A percentile compares a stretch with the other conserved stretches of the same genome.
These are phyloP conservation scores for Sungouiozyma ichnusensis DNA, from an alignment of 805 yeast genomes.

Conservation along the genomic window DNA sequence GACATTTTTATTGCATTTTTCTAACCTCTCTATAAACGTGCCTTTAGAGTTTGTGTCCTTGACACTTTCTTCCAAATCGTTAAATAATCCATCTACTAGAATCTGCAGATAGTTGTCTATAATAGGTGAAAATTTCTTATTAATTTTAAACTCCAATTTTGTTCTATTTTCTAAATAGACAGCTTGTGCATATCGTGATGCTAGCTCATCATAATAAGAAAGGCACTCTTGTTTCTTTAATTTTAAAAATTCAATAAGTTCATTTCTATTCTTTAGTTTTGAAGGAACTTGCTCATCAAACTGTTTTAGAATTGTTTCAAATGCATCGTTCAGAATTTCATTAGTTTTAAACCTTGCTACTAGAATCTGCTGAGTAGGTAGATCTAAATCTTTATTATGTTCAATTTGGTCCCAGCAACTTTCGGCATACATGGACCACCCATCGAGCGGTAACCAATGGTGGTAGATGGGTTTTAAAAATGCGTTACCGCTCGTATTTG, in stretches of 20 bases:
- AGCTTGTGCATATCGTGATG: conserved; percentile 58
- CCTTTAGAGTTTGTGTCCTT: conserved; percentile 20
- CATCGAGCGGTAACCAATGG: conserved; percentile 84
- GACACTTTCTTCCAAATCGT: conserved; percentile 21
- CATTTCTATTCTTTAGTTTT: conserved; percentile 18
- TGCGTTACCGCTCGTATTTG: conserved; percentile 9
- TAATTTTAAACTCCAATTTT: conserved; percentile 39
- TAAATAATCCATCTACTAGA: conserved; percentile 29
- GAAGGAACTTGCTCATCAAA: conserved; percentile 26
- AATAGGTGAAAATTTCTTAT: conserved; percentile 35
- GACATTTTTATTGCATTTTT: neutral
- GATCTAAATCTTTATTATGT: conserved; percentile 82
- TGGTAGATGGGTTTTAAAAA: conserved; percentile 65
- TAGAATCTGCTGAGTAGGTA: conserved; percentile 92
- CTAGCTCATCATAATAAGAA: conserved; percentile 51
- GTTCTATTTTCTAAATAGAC: conserved; percentile 59
- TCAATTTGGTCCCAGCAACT: conserved; percentile 94
- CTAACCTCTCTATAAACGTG: neutral
- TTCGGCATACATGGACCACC: conserved; percentile 87
- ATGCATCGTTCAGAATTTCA: conserved; percentile 58
- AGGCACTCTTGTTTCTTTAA: conserved; percentile 39
- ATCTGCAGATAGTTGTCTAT: conserved; percentile 34
- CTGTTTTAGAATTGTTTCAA: conserved; percentile 33
- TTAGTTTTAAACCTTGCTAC: conserved; percentile 94
- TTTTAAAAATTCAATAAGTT: conserved; percentile 35